Base-by-base conservation (phyloP, 106 monocot species). In the Triglochin maritima region DNA sequence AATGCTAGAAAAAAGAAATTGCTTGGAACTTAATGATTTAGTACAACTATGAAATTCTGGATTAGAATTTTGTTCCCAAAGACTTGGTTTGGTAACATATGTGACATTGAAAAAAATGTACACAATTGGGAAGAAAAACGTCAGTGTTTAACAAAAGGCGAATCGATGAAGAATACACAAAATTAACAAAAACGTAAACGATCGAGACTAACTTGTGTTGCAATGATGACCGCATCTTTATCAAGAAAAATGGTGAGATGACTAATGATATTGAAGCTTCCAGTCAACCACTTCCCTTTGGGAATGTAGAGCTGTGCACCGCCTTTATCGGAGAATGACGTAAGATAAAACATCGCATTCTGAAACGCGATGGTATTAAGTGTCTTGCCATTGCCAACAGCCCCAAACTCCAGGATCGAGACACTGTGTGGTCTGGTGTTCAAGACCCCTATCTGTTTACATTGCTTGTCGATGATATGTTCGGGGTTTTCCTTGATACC, bases 291-390 rank as follows among this genome's bases (percentile, higher is more conserved):
- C 44, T 72, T 68, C 43, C 94, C 94, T 63, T 80, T 78, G 7
- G 94, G 94, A 45, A 95, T 81, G 64, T 85, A 95, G 3, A 95
- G 71, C 79, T 95, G 94, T 69, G 94, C 94, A 9, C 90, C 94
- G 49, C 94, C 94, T 71, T 95, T 95, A 71, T 95, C 87, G 2
- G 90, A 79, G 72, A 95, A 90, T 0, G 94, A 95, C 42, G 64
- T 82, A 11, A 83, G 47, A 63, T 95, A 95, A 74, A 95, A 95
- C 9, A 90, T 62, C 5, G 94, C 94, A 67, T 95, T 95, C 69
- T 95, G 90, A 62, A 95, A 95, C n/a, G 90, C 87, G 4, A 90
- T 46, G 2, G 90, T 90, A 54, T 95, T 95, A 68, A 80, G 14
- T 0, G 85, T 81, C 67, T 64, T 48, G n/a, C 94, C 90, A 60